Conservation (phyloP, 1,284 basidiomycete species). For the Trametes sp. region DNA sequence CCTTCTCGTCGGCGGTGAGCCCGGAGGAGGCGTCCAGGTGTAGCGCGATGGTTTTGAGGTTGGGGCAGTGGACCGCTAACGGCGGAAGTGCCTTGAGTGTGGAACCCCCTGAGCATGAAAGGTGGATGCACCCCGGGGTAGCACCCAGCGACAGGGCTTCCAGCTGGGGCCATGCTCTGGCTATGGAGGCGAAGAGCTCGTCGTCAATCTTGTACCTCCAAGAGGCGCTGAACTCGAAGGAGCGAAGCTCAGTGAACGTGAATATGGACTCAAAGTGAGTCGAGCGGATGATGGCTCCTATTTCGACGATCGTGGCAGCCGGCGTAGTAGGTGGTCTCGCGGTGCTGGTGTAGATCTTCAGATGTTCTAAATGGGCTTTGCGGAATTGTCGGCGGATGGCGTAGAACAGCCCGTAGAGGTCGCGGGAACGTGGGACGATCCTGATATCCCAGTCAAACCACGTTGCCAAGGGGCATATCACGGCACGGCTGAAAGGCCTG, state of each 20-base stretch:
- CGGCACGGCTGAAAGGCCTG: background rate
- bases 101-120: background rate
- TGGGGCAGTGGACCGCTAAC: background rate
- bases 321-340: background rate
- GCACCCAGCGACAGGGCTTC: background rate
- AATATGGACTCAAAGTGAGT: background rate
- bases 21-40: background rate
- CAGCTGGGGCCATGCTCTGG: conserved; percentile 5
- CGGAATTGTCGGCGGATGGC: no score
- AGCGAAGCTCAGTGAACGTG: background rate
- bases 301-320: background rate
- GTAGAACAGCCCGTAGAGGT: no score
- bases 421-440: no score
- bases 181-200: conserved; percentile 1
- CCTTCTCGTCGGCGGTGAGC: background rate
- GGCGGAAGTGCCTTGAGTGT: background rate
- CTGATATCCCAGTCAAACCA: background rate
- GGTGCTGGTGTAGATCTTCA: no score
- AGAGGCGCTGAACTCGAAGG: conserved; percentile 1
- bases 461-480: background rate
- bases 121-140: background rate
- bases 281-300: background rate
- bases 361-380: no score
- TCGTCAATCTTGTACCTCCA: conserved; percentile 9
- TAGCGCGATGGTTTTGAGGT: background rate